These are phyloP conservation scores for Coemansia sp. DNA, from an alignment of 192 early-diverging fungal genomes.

Conservation along the genomic window DNA sequence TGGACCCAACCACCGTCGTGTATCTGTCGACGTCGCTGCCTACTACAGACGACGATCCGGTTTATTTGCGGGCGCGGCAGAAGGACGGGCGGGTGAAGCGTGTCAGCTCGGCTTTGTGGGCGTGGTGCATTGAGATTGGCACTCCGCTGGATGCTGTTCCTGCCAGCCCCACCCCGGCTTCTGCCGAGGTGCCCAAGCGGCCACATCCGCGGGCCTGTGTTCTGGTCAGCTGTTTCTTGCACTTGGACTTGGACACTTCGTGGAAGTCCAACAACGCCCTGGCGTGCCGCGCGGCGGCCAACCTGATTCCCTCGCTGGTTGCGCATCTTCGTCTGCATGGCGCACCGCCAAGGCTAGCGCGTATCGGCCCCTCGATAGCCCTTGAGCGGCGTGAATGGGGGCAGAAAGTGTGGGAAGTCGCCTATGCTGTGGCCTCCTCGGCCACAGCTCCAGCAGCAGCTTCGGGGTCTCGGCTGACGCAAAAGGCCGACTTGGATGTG, in stretches of 20 bases:
- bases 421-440: background rate
- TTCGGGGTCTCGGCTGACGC: background rate
- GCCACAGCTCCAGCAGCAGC: background rate
- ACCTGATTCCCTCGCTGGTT: constrained; percentile 43
- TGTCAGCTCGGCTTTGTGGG: constrained; percentile 31
- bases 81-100: constrained; percentile 30
- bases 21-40: constrained; percentile 38
- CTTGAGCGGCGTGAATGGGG: constrained; percentile 37
- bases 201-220: constrained; percentile 27
- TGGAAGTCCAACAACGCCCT: constrained; percentile 32
- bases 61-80: constrained; percentile 20
- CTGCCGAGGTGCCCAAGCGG: background rate
- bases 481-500: too few species aligned
- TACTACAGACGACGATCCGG: constrained; percentile 31
- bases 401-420: background rate
- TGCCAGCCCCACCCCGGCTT: background rate
- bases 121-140: constrained; percentile 45
- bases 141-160: constrained; percentile 28
- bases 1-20: constrained; percentile 45
- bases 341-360: constrained; percentile 35
- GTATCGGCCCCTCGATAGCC: constrained; percentile 23
- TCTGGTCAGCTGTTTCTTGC: constrained; percentile 41
- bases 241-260: constrained; percentile 37
- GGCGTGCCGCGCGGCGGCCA: constrained; percentile 29
- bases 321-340: constrained; percentile 36